Evolutionary conservation across 306 rosid genomes (phyloP).

Genomic region (Acacia acuminata): DNA sequence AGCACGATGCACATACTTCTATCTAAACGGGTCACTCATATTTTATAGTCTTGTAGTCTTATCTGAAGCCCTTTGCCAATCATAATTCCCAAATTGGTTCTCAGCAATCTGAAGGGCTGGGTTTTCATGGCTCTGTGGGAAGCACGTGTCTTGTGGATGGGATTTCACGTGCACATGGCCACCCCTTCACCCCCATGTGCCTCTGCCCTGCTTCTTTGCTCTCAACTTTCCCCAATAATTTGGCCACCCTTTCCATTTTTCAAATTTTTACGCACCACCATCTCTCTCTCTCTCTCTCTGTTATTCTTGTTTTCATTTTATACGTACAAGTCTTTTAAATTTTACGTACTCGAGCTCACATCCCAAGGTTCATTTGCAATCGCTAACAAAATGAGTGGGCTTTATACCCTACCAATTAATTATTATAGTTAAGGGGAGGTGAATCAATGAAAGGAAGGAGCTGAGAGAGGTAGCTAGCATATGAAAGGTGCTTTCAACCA

Average conservation of each 20-base stretch:
- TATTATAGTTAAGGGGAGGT: background rate
- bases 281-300: background rate
- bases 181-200: constrained; percentile 55
- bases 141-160: constrained; percentile 68
- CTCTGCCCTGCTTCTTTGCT: background rate
- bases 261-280: background rate
- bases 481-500: constrained; percentile 32
- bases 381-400: background rate
- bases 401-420: background rate
- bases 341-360: background rate
- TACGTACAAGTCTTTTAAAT: background rate
- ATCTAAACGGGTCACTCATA: background rate
- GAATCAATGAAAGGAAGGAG: background rate
- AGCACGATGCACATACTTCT: background rate
- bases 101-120: constrained; percentile 21
- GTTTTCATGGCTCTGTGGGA: constrained; percentile 35
- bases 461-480: background rate
- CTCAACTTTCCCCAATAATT: constrained; percentile 35
- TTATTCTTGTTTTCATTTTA: background rate
- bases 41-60: background rate
- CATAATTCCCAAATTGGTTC: constrained; percentile 11
- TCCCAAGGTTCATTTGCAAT: background rate
- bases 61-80: constrained; percentile 29
- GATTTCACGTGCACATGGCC: constrained; percentile 56
- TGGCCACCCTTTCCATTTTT: constrained; percentile 20